These are phyloP conservation scores for Tripterygium wilfordii DNA, from an alignment of 177 flowering plant species.

Conservation along the genomic window DNA sequence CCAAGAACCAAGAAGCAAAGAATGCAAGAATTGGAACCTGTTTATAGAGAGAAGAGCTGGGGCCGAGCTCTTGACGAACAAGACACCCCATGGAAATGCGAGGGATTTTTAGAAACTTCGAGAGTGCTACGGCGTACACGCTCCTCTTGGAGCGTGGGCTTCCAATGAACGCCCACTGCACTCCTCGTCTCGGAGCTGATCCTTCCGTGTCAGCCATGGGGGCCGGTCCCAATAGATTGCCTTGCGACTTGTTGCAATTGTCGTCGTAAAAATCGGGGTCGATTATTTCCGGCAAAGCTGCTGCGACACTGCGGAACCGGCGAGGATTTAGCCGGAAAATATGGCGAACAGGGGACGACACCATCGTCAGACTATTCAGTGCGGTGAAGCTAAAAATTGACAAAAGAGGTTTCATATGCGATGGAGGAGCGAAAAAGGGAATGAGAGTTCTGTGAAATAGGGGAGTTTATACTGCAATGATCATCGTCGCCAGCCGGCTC, in stretches of 20 bases:
- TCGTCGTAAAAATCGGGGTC: conserved; percentile 3
- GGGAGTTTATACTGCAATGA: no score
- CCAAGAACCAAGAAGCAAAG: not conserved
- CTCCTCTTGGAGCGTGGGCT: conserved; percentile 60
- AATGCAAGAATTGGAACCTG: conserved; percentile 30
- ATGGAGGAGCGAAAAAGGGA: no score
- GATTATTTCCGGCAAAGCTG: conserved; percentile 6
- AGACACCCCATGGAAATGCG: conserved; percentile 85
- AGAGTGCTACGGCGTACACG: conserved; percentile 67
- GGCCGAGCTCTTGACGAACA: conserved; percentile 75
- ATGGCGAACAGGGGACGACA: not conserved
- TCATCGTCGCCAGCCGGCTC: no score
- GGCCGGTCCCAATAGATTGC: not conserved
- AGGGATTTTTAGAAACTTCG: conserved; percentile 85
- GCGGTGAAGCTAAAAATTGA: no score
- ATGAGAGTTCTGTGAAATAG: no score
- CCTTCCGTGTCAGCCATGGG: conserved; percentile 1
- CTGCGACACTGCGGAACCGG: conserved; percentile 1
- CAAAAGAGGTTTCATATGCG: no score
- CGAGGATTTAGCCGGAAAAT: not conserved
- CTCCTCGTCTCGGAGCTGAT: conserved; percentile 49
- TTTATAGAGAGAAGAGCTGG: conserved; percentile 66
- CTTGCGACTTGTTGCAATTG: not conserved
- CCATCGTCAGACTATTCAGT: no score
- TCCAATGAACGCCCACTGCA: conserved; percentile 93